Evolutionary conservation across 2,329 filamentous ascomycete genomes (phyloP).

Genomic region (Escovopsis sp.): DNA sequence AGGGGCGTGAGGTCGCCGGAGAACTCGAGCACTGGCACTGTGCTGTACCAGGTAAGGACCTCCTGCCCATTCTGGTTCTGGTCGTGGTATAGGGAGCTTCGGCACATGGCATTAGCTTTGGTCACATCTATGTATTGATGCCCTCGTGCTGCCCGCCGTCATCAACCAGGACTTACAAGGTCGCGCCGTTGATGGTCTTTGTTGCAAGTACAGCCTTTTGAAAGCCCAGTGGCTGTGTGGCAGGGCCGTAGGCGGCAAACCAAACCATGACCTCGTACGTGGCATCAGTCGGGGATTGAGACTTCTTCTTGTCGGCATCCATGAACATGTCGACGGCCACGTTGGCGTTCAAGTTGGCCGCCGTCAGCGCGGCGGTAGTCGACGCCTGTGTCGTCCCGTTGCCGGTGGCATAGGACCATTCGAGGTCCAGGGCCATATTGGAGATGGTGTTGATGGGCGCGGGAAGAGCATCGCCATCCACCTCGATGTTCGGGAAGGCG

Average conservation of each 20-base stretch:
- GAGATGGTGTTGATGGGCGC: constrained; percentile 22
- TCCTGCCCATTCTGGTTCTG: constrained; percentile 25
- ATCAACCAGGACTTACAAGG: constrained; percentile 21
- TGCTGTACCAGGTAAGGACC: constrained; percentile 35
- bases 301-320: constrained; percentile 25
- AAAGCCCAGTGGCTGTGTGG: constrained; percentile 32
- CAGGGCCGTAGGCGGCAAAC: constrained; percentile 31
- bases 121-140: too few relatives aligned
- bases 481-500: constrained; percentile 37
- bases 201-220: constrained; percentile 16
- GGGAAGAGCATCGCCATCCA: constrained; percentile 29
- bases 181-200: constrained; percentile 23
- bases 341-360: constrained; percentile 32
- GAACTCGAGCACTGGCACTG: constrained; percentile 22
- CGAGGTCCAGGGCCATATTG: constrained; percentile 27
- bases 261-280: constrained; percentile 42
- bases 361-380: constrained; percentile 17
- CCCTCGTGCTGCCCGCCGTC: too few relatives aligned
- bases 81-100: constrained; percentile 26
- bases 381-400: constrained; percentile 22
- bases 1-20: constrained; percentile 31
- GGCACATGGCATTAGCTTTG: not conserved
- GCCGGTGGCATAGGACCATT: constrained; percentile 35
- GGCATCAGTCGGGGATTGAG: constrained; percentile 26
- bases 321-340: constrained; percentile 45